Evolutionary conservation across 2,329 filamentous ascomycete genomes (phyloP).

Genomic region (Colletotrichum sidae): DNA sequence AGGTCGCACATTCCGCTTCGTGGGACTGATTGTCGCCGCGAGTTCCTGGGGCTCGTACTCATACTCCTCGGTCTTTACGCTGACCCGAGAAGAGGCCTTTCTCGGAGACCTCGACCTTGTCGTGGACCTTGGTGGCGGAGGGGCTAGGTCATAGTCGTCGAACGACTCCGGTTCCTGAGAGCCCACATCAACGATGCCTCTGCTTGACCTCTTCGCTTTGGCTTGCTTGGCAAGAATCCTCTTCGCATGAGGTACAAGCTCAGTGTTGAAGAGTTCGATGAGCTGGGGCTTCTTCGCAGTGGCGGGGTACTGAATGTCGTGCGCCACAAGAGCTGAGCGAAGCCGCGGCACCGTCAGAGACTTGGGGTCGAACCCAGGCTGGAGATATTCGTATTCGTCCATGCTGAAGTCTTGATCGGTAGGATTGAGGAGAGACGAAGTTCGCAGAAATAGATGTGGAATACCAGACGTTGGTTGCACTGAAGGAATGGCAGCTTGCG

Average conservation of each 20-base stretch:
- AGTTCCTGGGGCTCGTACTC: constrained; percentile 52
- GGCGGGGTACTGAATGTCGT: constrained; percentile 86
- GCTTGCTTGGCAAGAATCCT: constrained; percentile 81
- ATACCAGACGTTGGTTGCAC: constrained; percentile 10
- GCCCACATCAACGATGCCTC: constrained; percentile 80
- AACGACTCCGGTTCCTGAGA: constrained; percentile 74
- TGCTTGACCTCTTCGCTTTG: constrained; percentile 85
- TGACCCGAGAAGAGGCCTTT: constrained; percentile 59
- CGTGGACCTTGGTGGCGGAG: constrained; percentile 60
- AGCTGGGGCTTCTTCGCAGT: constrained; percentile 93
- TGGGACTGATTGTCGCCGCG: constrained; percentile 52
- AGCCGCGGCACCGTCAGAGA: constrained; percentile 88
- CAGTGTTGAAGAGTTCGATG: constrained; percentile 82
- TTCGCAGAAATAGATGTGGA: neutral
- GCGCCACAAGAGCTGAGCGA: constrained; percentile 89
- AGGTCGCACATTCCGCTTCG: constrained; percentile 66
- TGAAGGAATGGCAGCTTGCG: constrained; percentile 1
- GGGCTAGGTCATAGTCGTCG: constrained; percentile 68
- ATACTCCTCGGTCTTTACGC: constrained; percentile 63
- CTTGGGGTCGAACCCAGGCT: constrained; percentile 86
- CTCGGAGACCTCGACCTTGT: constrained; percentile 65
- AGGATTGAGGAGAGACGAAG: constrained; percentile 1
- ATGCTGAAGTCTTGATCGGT: constrained; percentile 51
- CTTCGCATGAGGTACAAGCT: constrained; percentile 82
- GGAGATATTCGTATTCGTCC: constrained; percentile 83